Evolutionary conservation across 208 protist species (phyloP), one percentile per base, ranked within the genome.

Genomic region (Leishmania tarentolae): DNA sequence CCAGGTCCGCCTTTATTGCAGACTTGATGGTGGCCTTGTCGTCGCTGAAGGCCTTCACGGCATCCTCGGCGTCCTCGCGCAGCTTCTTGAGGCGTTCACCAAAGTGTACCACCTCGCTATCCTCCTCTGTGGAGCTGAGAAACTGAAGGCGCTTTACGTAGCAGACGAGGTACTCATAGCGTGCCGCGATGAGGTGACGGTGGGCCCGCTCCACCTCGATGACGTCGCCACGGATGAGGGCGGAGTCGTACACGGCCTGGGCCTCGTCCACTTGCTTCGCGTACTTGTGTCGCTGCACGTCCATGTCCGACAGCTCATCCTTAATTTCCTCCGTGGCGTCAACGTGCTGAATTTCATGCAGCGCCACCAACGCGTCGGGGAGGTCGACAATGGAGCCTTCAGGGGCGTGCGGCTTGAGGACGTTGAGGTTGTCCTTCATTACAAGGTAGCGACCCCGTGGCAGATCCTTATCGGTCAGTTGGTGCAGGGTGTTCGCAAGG

Each of bases 331-430:
- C 84, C 35, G 87, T 86, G 17, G 89, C 80, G 66, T 96, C 93
- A 0, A 93, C 90, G 74, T 89, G 83, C 73, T 94, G 92, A 24
- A 93, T 87, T 40, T 96, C 91, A 82, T 96, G 90, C 66, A 96
- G 86, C 57, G 87, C 91, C 7, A 81, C 86, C 35, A 92, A 88
- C 21, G 90, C 76, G 31, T 88, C 88, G 17, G 88, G 80, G 8
- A 96, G 75, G 46, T 89, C 79, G 69, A 91, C 79, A 7, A 87
- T 76, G 15, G 90, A 73, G 53, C 89, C 69, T 24, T 66, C 28
- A 35, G 87, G 89, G 61, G 88, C 82, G 75, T 95, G 91, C 50
- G 83, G 80, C 57, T 88, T 87, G 59, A 96, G 75, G 5, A 73
- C 76, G 50, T 83, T 84, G 19, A 96, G 76, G 71, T 91, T 94